phyloP scores from a whole-genome alignment of 768 basidiomycete genomes.

The Naganishia randhawae region DNA sequence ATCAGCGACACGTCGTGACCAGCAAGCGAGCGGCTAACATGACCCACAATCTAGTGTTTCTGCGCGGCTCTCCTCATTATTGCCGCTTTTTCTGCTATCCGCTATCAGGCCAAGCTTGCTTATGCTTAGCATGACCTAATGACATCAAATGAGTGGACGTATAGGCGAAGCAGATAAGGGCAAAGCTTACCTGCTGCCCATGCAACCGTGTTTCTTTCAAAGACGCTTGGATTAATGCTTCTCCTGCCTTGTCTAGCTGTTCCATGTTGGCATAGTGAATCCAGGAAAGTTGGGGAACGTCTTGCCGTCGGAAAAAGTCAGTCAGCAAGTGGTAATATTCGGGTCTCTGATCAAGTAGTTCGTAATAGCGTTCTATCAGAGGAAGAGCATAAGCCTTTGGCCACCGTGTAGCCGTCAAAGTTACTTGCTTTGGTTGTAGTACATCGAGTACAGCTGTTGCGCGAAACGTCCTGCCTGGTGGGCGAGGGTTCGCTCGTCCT shows the following conservation, averaged over 20 bases:
- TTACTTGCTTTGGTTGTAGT: slow-evolving; percentile 22
- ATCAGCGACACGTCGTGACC: not conserved
- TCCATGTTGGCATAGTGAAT: slow-evolving; percentile 11
- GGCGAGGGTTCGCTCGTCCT: not conserved
- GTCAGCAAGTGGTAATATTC: slow-evolving; percentile 19
- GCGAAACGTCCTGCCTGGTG: slow-evolving; percentile 21
- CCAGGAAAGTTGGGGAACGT: slow-evolving; percentile 17
- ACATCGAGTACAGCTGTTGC: slow-evolving; percentile 15
- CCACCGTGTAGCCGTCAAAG: not conserved
- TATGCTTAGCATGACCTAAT: slow-evolving; percentile 21
- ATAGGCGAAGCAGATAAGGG: not conserved
- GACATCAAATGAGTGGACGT: not conserved
- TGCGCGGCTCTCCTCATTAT: not conserved
- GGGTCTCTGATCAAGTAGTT: slow-evolving; percentile 18
- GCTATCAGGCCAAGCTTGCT: slow-evolving; percentile 18
- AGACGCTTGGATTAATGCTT: slow-evolving; percentile 4
- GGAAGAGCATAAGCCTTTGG: not conserved
- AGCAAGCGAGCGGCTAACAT: not conserved
- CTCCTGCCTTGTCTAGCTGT: slow-evolving; percentile 6
- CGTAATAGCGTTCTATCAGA: slow-evolving; percentile 4
- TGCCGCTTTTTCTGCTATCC: not conserved
- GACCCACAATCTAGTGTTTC: slow-evolving; percentile 9
- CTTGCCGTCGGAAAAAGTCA: slow-evolving; percentile 17
- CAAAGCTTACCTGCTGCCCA: slow-evolving; percentile 10
- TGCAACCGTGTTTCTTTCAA: not conserved